Evolutionary conservation across 73 alveolate species (phyloP), one percentile per base, ranked within the genome.

Genomic region (Paramecium sonneborni): DNA sequence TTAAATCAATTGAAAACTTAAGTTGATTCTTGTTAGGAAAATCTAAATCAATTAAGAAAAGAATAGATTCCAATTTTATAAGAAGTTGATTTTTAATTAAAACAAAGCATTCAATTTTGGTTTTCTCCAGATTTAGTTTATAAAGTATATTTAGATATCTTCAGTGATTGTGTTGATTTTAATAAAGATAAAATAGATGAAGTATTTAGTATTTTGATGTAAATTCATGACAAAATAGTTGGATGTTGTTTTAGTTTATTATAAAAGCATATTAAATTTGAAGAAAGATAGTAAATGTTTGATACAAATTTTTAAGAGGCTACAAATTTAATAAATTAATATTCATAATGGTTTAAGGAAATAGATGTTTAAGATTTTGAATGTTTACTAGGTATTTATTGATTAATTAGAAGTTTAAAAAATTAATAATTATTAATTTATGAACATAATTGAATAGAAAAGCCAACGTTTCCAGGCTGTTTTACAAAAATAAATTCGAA

Each of bases 231-330:
- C 14, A 79, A 41, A 44, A 44, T 79, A 23, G 69, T 43, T 26
- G 55, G 46, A 38, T 79, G 90, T 79, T 79, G 90, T 79, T 30
- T 39, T 6, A 41, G 90, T 79, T 46, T 79, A 21, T 44, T 79
- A 9, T 1, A 79, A 30, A 79, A 79, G 10, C 43, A 79, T 7
- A 24, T 79, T 1, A 32, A 32, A 21, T 79, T 79, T 43, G 90
- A 79, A 46, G 69, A 79, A 14, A 79, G 90, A 46, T 12, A 79
- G 41, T 15, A 44, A 46, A 6, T 30, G 14, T 79, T 79, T 43
- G 90, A 79, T 79, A 11, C 2, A 2, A 79, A 79, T 15, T 79
- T 23, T 43, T 8, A 44, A 41, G 39, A 79, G 3, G 21, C 28
- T 6, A 41, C 2, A 6, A 43, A 44, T 10, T 43, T 79, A 79